Evolutionary conservation across 2,329 filamentous ascomycete species (phyloP).

Genomic region (Penicillium fuscoglaucum): DNA sequence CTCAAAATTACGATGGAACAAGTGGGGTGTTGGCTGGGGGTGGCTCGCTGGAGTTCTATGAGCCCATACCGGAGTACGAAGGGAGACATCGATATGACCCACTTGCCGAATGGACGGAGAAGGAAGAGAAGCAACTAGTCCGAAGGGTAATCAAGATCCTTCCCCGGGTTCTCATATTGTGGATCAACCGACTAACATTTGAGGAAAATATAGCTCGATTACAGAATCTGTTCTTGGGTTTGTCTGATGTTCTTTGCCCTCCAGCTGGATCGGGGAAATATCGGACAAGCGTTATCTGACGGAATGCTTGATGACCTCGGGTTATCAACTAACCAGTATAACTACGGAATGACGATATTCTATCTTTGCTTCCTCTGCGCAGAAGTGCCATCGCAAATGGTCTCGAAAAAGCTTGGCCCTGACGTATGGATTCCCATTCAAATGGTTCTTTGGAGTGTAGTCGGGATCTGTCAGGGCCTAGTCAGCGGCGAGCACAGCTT

Average conservation of each 20-base stretch:
- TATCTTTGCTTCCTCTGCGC: slow-evolving; percentile 54
- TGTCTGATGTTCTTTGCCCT: slow-evolving; percentile 33
- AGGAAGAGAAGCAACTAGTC: slow-evolving; percentile 50
- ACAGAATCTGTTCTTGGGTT: neutral
- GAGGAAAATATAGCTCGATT: slow-evolving; percentile 2
- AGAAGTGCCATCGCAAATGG: slow-evolving; percentile 59
- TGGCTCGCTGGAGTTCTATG: slow-evolving; percentile 3
- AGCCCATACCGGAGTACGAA: slow-evolving; percentile 33
- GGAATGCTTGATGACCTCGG: slow-evolving; percentile 39
- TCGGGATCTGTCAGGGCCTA: slow-evolving; percentile 45
- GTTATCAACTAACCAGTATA: slow-evolving; percentile 38
- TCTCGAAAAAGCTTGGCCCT: slow-evolving; percentile 55
- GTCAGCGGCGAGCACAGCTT: slow-evolving; percentile 46
- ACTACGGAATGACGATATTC: slow-evolving; percentile 56
- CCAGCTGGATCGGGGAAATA: slow-evolving; percentile 38
- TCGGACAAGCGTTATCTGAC: slow-evolving; percentile 38
- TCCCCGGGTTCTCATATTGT: neutral
- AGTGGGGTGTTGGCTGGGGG: neutral
- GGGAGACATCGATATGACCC: slow-evolving; percentile 30
- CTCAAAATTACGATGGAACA: neutral
- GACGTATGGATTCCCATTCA: slow-evolving; percentile 59
- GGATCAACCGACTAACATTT: neutral
- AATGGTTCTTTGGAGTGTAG: slow-evolving; percentile 46
- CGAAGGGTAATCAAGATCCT: slow-evolving; percentile 42
- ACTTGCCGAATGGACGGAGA: slow-evolving; percentile 27